Evolutionary conservation across 306 rosid genomes (phyloP).

Genomic region (barrel medic (Medicago truncatula)): MtrunA17r5.0-ANR NC_053046.1:4342501-4343000

Average conservation of each 20-base stretch:
- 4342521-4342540: conserved; percentile 66
- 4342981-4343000: too few relatives aligned
- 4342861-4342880: neutral
- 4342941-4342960: neutral
- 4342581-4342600: conserved; percentile 71
- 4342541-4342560: conserved; percentile 51
- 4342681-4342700: conserved; percentile 76
- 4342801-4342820: neutral
- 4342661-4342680: conserved; percentile 90
- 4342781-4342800: neutral
- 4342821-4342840: neutral
- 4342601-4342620: conserved; percentile 43
- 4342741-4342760: neutral
- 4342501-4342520: conserved; percentile 65
- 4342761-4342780: neutral
- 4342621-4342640: neutral
- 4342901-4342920: conserved; percentile 13
- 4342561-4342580: conserved; percentile 48
- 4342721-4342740: conserved; percentile 54
- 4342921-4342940: too few relatives aligned
- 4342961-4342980: too few relatives aligned
- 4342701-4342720: conserved; percentile 77
- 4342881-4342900: neutral
- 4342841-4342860: conserved; percentile 1
- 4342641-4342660: conserved; percentile 68